Base-by-base conservation (phyloP, 768 basidiomycete genomes). In the Lentinula sp. region DNA sequence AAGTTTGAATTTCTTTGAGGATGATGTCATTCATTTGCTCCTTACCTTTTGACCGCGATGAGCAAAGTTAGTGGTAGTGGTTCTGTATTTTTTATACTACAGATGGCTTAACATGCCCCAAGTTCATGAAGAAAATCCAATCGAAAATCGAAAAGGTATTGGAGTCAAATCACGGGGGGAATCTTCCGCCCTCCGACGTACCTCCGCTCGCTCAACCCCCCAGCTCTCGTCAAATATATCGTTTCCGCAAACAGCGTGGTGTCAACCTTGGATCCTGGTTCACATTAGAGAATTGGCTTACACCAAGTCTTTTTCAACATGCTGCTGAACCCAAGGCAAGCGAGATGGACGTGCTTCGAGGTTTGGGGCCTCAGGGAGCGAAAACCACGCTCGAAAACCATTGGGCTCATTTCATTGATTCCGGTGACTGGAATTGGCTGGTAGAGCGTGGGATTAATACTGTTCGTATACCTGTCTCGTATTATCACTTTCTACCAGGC, bases 191-290 rank as follows among this genome's bases (percentile, higher is more conserved):
- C 13, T 6, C 15, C 1, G 15, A 28, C 32, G 8, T 60, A n/a
- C 59, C 50, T 39, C 36, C 49, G 18, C 37, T 61, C 13, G 36
- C 53, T 15, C 53, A 64, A 62, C 42, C 61, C 18, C 62, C 62
- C 20, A 20, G 16, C 32, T 13, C 43, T 23, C 53, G 61, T 15
- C 54, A 46, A 39, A 55, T 72, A 36, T 76, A 83, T 66, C 78
- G 83, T 41, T 88, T 84, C 73, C 80, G 91, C 64, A 87, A 85
- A 67, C 90, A 90, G 66, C 79, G 85, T 57, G 91, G 91, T n/a
- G 85, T 92, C 5, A 93, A 93, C 70, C 81, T 93, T 9, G 91
- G 91, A 86, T 86, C 82, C 6, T 90, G 88, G 89, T 92, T 93
- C 63, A 85, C 88, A 3, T 79, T 90, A 16, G 91, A 93, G 71